Evolutionary conservation across 1,284 basidiomycete species (phyloP), one percentile per base, ranked within the genome.

Genomic region (Sutorius eximius): DNA sequence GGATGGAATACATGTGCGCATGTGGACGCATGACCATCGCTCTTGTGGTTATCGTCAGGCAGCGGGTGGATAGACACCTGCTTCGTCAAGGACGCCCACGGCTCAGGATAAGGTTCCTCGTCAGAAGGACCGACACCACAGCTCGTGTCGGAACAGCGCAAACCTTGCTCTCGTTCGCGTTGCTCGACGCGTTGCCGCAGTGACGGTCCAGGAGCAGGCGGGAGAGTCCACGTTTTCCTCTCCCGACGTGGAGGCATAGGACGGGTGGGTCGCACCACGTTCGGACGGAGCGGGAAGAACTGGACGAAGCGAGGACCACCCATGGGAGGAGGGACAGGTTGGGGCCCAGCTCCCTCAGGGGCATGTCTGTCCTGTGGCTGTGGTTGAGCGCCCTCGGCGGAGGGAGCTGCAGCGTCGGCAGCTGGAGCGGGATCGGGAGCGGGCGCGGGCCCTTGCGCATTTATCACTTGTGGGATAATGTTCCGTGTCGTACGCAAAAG

Each of bases 111-210:
- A 45, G 87, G 88, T 51, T 90, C 87, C 22, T 90, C 88, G 59
- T 91, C 88, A 5, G 81, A 83, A 7, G 88, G 88, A 0, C 86
- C 89, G 27, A 89, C 64, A 3, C 85, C 86, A 67, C 88, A 91
- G 58, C 82, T 83, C 33, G 82, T 70, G 64, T 89, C 87, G 38
- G 74, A 81, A 67, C 88, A 91, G 46, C 88, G 75, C 60, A 88
- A 63, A 0, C 87, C 87, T 29, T 80, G 77, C 63, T 88, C 85
- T 16, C 84, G 78, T 68, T 91, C 87, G 45, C 77, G 75, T 56
- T 78, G 78, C 68, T 91, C 88, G 20, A 91, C 75, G 5, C 82
- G 78, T 66, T 89, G 81, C 24, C 89, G 83, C 40, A 91, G 70
- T 3, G 87, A 82, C n/a, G 73, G 75, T 0, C 84, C 84, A 29